A percentile compares a stretch with the other conserved stretches of the same genome.
Conservation (phyloP, 73 alveolate genomes). For the Blepharisma stoltei region DNA sequence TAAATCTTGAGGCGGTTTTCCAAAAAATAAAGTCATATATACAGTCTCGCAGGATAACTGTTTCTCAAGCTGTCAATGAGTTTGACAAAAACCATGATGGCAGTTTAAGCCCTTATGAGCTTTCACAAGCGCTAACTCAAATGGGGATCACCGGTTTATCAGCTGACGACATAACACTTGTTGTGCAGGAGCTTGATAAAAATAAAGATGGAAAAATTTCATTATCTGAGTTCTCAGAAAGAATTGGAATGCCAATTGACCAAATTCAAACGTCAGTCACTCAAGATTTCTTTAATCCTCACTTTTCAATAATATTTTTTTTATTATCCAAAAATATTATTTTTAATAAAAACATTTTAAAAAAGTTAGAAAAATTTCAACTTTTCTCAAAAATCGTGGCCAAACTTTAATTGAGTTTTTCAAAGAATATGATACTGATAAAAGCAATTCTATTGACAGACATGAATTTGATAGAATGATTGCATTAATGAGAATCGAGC, state of each 20-base stretch:
- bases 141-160: conserved; percentile 10
- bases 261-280: conserved; percentile 2
- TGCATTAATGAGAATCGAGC: not conserved
- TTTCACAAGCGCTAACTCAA: not conserved
- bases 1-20: not conserved
- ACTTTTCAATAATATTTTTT: no score
- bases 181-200: conserved; percentile 14
- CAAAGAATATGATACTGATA: conserved; percentile 16
- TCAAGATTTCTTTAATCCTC: conserved; percentile 18
- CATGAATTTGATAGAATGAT: conserved; percentile 4
- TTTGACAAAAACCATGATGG: conserved; percentile 24
- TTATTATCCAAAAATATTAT: no score
- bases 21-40: conserved; percentile 15
- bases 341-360: no score
- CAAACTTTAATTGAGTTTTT: conserved; percentile 6
- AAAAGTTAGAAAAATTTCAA: conserved; percentile 1
- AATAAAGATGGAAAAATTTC: conserved; percentile 8
- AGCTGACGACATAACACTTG: not conserved
- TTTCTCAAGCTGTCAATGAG: not conserved
- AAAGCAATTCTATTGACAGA: not conserved
- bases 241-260: conserved; percentile 7
- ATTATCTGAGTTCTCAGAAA: not conserved
- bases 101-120: conserved; percentile 18
- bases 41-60: not conserved
- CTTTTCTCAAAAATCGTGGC: conserved; percentile 17